phyloP scores from a whole-genome alignment of 225 moss, liverwort and hornwort species.

The Marchantia polymorpha region DNA sequence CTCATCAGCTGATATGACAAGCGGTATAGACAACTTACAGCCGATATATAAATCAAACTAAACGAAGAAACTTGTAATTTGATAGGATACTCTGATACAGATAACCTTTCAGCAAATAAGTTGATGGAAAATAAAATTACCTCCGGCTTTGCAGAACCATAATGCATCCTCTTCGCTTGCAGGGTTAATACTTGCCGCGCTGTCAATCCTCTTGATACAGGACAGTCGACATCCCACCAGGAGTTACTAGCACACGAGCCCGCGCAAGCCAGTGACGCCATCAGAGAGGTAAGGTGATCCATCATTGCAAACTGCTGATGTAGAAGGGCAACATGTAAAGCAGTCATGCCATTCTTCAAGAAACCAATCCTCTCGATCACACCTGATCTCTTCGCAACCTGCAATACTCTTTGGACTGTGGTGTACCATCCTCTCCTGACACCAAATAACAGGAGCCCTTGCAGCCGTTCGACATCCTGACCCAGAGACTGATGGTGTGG shows the following conservation, averaged over 20 bases:
- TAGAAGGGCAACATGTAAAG: conserved; percentile 34
- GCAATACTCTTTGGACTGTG: conserved; percentile 61
- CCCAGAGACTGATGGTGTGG: conserved; percentile 31
- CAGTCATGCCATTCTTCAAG: conserved; percentile 35
- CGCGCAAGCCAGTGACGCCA: conserved; percentile 28
- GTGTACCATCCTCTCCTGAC: conserved; percentile 67
- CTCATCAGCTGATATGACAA: too few relatives aligned
- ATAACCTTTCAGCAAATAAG: not conserved
- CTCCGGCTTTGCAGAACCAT: conserved; percentile 5
- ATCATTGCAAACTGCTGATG: conserved; percentile 29
- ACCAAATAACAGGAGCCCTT: conserved; percentile 56
- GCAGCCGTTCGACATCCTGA: conserved; percentile 53
- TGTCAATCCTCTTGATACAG: conserved; percentile 38
- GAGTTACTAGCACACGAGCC: conserved; percentile 24
- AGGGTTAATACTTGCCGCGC: conserved; percentile 43
- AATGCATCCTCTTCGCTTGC: conserved; percentile 20
- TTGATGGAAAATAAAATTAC: not conserved
- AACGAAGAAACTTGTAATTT: too few relatives aligned
- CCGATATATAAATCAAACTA: too few relatives aligned
- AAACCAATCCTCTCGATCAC: conserved; percentile 45
- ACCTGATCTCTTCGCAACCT: conserved; percentile 54
- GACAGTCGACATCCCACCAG: conserved; percentile 46
- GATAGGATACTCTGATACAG: too few relatives aligned
- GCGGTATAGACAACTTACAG: too few relatives aligned
- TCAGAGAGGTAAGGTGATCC: conserved; percentile 37